phyloP scores from a whole-genome alignment of 2,329 filamentous ascomycete genomes.

The Paracorniculantispora psalliotae region DNA sequence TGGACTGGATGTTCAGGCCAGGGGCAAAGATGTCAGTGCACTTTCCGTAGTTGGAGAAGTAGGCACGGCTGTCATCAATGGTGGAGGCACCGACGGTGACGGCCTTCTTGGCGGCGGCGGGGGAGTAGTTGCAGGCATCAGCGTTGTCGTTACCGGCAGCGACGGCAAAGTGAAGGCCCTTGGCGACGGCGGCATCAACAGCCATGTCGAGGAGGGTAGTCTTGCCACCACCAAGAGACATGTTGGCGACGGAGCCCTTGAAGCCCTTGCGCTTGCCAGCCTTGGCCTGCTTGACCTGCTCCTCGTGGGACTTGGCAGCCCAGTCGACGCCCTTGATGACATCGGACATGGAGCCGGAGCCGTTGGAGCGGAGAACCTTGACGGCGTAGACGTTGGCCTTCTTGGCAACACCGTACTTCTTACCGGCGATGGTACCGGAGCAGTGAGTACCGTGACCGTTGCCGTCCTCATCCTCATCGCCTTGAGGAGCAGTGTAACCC shows the following conservation, averaged over 20 bases:
- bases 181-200: slow-evolving; percentile 87
- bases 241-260: slow-evolving; percentile 99
- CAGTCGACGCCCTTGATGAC: slow-evolving; percentile 98
- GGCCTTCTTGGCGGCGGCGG: slow-evolving; percentile 83
- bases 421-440: slow-evolving; percentile 94
- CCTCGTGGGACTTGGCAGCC: slow-evolving; percentile 74
- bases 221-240: slow-evolving; percentile 98
- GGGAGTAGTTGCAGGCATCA: slow-evolving; percentile 98
- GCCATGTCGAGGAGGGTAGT: slow-evolving; percentile 84
- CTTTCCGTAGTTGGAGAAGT: slow-evolving; percentile 99
- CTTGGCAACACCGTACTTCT: slow-evolving; percentile 99
- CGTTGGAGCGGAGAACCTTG: slow-evolving; percentile 97
- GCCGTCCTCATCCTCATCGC: slow-evolving; percentile 84
- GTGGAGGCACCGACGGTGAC: slow-evolving; percentile 95
- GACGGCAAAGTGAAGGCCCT: slow-evolving; percentile 94
- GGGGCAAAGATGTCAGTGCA: slow-evolving; percentile 99
- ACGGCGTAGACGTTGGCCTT: slow-evolving; percentile 95
- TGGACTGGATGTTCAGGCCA: slow-evolving; percentile 93
- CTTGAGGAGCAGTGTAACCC: slow-evolving; percentile 90
- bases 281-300: slow-evolving; percentile 75
- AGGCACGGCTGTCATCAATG: slow-evolving; percentile 90
- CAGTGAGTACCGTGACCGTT: slow-evolving; percentile 99
- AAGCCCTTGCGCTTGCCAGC: slow-evolving; percentile 88
- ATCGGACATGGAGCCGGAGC: slow-evolving; percentile 96
- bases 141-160: slow-evolving; percentile 98